Conservation (phyloP, 371 early-diverging fungal species). For the Gilbertella persicaria region DNA sequence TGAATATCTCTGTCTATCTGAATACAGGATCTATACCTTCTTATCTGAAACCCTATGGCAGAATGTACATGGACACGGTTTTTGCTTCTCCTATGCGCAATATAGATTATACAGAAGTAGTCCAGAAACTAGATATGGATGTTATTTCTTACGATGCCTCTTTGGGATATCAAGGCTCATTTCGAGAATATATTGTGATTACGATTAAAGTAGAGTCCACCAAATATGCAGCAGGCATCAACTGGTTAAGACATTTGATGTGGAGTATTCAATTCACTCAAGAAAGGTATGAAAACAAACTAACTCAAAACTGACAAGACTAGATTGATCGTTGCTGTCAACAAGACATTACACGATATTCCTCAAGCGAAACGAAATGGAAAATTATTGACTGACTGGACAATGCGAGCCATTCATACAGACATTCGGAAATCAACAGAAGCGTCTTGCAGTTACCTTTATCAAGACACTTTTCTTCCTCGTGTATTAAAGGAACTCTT, state of each 20-base stretch:
- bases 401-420: constrained; percentile 40
- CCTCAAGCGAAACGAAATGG: constrained; percentile 57
- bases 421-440: constrained; percentile 47
- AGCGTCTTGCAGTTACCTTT: constrained; percentile 35
- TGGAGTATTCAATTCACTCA: constrained; percentile 52
- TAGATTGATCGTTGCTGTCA: constrained; percentile 46
- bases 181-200: constrained; percentile 46
- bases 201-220: constrained; percentile 45
- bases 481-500: constrained; percentile 39
- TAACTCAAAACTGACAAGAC: not conserved
- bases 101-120: constrained; percentile 37
- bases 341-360: constrained; percentile 56
- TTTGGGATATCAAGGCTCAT: constrained; percentile 37
- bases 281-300: constrained; percentile 29
- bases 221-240: constrained; percentile 49
- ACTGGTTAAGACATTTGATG: constrained; percentile 49
- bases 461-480: constrained; percentile 51
- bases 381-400: constrained; percentile 39
- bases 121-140: constrained; percentile 50
- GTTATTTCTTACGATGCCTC: constrained; percentile 44
- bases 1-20: constrained; percentile 45
- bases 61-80: constrained; percentile 55
- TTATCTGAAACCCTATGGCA: constrained; percentile 44
- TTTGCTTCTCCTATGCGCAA: constrained; percentile 31
- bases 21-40: constrained; percentile 46